These are phyloP conservation scores for Avena eriantha DNA, from an alignment of 176 grass and related monocot genomes.

Conservation along the genomic window DNA sequence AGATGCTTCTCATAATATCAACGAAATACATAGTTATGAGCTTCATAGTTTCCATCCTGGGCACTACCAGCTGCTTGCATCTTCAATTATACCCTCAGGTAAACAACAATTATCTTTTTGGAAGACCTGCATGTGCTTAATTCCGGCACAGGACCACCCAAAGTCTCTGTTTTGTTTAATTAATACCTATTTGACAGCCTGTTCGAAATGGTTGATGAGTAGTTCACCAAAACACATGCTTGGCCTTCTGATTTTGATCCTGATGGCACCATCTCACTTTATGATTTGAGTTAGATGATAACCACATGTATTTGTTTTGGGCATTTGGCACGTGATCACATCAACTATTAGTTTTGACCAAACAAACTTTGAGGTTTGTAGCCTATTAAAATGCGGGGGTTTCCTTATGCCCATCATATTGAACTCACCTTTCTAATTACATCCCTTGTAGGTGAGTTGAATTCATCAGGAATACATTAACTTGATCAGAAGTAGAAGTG, in stretches of 20 bases:
- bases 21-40: background rate
- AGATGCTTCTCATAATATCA: background rate
- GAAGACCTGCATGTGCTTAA: background rate
- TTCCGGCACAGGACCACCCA: background rate
- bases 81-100: background rate
- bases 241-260: background rate
- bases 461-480: background rate
- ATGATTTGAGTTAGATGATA: slow-evolving; percentile 27
- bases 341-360: background rate
- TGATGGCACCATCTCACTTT: background rate
- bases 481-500: background rate
- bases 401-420: slow-evolving; percentile 16
- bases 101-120: slow-evolving; percentile 12
- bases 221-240: background rate
- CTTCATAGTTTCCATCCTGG: background rate
- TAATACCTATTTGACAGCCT: slow-evolving; percentile 21
- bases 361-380: slow-evolving; percentile 9
- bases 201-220: slow-evolving; percentile 3
- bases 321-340: background rate
- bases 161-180: background rate
- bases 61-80: background rate
- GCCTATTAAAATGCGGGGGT: background rate
- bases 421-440: background rate
- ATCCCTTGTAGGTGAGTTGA: background rate
- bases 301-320: slow-evolving; percentile 11